Base-by-base conservation (phyloP, 2,329 filamentous ascomycete species). In the Aspergillus tamarii region DNA sequence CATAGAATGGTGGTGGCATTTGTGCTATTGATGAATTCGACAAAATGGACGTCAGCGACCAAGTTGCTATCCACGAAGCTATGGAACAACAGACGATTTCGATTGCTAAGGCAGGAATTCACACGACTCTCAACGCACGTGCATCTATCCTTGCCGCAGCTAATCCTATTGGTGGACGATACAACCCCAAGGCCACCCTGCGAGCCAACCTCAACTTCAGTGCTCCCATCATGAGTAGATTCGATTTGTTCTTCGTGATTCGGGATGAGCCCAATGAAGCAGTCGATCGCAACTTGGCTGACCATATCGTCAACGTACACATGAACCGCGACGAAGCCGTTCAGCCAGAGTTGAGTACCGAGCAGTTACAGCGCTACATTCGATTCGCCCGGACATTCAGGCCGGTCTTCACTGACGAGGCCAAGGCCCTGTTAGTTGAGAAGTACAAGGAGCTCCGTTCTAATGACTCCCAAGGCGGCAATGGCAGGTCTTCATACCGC, bases 71-170 rank as follows among this genome's bases (percentile, higher is more conserved):
- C 74, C 95, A 99, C 86, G 95, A 99, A 88, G 95, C 95, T 64
- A 99, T 99, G 95, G 95, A 99, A 87, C 95, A 99, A 83, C 95
- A 99, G 81, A 99, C 95, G 6, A 99, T 99, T 69, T 97, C 93
- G 10, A 99, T 99, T 73, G 94, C 95, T 64, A 99, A 99, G 81
- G 95, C 95, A 6, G 95, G 95, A 73, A 99, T 99, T 64, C 95
- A 99, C 77, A 96, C 95, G 4, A 99, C 95, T 0, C 87, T 99
- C 53, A 99, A 99, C 75, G 95, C 95, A 2, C 89, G 95, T 61
- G 97, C 95, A 0, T 95, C 91, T 54, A 98, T 99, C 72, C 89
- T 99, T 19, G 95, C 95, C 0, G 95, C 95, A 8, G 95, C 95
- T 34, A 99, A 99, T 78, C 95, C 95, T 0, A 93, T 99, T 5